Base-by-base conservation (phyloP, 129 eudicot species). In the Pittosporum tobira region DNA sequence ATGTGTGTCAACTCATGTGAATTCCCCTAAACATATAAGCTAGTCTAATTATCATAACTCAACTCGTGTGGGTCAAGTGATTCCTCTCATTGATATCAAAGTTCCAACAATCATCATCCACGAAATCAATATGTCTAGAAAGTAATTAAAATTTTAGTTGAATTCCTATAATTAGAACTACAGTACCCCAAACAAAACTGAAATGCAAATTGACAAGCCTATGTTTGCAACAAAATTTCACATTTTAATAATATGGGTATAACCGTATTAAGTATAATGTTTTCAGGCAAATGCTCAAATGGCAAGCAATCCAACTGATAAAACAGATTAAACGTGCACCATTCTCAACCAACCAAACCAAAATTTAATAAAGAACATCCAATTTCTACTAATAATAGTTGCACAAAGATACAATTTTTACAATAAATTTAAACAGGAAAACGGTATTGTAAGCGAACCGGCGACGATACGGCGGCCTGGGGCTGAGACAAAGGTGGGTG, bases 381-480 rank as follows among this genome's bases (percentile, higher is more conserved):
- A n/a, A n/a, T n/a, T n/a, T n/a, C n/a, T n/a, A n/a, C n/a, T n/a
- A n/a, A n/a, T n/a, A n/a, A 34, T 9, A 0, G 40, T 34, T 34
- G 40, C 10, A 8, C 11, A 9, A 34, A 34, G 40, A 34, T 8
- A 34, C 11, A 6, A 34, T 34, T 11, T 40, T 40, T 1, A 40
- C 4, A 40, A 40, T 9, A 0, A 22, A 50, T 50, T 50, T 1
- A 50, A 51, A 4, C 57, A 51, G 12, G 2, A 51, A 51, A 12
- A 5, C 8, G 14, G 34, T 18, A 2, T 42, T 2, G 20, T 27
- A 61, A 24, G 14, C 75, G 48, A 51, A 88, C 96, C 84, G 15
- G 96, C 96, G 3, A 88, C 86, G 53, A 88, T 88, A 51, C 96
- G 86, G 57, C 96, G 94, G 36, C 84, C 96, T 14, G 96, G 96